Conservation (phyloP, 257 asterid species). For the Solanum gracilifrons region DNA sequence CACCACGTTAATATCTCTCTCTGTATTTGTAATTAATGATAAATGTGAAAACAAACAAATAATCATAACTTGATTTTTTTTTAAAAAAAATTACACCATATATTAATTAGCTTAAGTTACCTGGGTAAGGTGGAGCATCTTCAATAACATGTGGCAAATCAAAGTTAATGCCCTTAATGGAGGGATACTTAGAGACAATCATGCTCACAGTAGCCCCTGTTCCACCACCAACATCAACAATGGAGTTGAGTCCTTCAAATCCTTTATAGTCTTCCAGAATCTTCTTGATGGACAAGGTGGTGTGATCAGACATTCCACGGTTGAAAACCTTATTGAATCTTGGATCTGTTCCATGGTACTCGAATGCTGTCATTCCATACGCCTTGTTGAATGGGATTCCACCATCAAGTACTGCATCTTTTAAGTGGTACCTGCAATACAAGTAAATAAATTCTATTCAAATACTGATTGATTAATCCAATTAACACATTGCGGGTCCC, state of each 20-base stretch:
- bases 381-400: constrained; percentile 85
- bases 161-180: constrained; percentile 62
- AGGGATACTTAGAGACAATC: constrained; percentile 59
- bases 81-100: too few relatives aligned
- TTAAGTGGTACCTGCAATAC: constrained; percentile 56
- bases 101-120: constrained; percentile 6
- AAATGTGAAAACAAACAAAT: not conserved
- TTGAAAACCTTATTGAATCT: constrained; percentile 80
- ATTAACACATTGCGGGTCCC: too few relatives aligned
- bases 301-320: constrained; percentile 66
- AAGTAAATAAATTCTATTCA: not conserved
- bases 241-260: constrained; percentile 47
- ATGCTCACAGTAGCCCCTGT: constrained; percentile 60
- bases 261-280: constrained; percentile 58
- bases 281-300: constrained; percentile 65
- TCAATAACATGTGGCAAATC: constrained; percentile 74
- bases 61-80: not conserved
- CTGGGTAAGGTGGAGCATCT: constrained; percentile 61
- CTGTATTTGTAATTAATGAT: not conserved
- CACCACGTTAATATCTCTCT: not conserved
- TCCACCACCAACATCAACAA: constrained; percentile 97
- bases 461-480: not conserved
- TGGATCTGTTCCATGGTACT: constrained; percentile 64
- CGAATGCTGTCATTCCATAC: constrained; percentile 74
- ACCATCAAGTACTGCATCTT: constrained; percentile 85